Base-by-base conservation (phyloP, 306 rosid genomes). In the Dicorynia guianensis region DNA sequence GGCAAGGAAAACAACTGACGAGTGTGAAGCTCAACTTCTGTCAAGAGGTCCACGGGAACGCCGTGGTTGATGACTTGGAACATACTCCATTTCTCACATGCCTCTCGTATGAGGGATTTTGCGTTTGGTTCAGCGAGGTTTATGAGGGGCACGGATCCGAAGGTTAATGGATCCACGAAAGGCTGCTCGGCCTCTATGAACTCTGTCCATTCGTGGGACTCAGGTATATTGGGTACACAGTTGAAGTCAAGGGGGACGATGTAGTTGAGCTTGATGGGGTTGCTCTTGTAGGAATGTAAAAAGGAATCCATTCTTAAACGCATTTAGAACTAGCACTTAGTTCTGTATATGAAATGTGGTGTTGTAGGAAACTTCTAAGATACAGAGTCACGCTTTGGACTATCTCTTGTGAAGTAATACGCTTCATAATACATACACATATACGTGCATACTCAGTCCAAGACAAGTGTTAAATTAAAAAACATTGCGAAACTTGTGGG, bases 51-150 rank as follows among this genome's bases (percentile, higher is more conserved):
- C 10, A 20, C 5, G 3, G 85, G 77, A 15, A 87, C 7, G 35
- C 85, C 89, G 30, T 89, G 91, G 71, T 83, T 81, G 64, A 65
- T 82, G 60, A 82, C 76, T 19, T 79, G 89, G 49, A 89, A 84
- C 7, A 54, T 75, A 7, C 91, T 89, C 89, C 86, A 85, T 25
- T 65, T 19, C 69, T 83, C 77, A 8, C 79, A 86, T 1, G 88
- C 91, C 0, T 12, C 30, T 30, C 76, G 14, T 0, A 89, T 36
- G 8, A 61, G 85, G 10, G 67, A 34, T 4, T 54, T 20, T 5
- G 81, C 89, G 14, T 61, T 77, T 1, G 86, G 69, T 52, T 80
- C 78, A 0, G 19, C 6, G 4, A 89, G 78, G 71, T 89, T 74
- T 6, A 86, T 62, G 39, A 71, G 11, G 7, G 93, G 90, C 0